A percentile compares a stretch with the other conserved stretches of the same genome.
phyloP scores from a whole-genome alignment of 441 rosid species.

The Biscutella laevigata region DNA sequence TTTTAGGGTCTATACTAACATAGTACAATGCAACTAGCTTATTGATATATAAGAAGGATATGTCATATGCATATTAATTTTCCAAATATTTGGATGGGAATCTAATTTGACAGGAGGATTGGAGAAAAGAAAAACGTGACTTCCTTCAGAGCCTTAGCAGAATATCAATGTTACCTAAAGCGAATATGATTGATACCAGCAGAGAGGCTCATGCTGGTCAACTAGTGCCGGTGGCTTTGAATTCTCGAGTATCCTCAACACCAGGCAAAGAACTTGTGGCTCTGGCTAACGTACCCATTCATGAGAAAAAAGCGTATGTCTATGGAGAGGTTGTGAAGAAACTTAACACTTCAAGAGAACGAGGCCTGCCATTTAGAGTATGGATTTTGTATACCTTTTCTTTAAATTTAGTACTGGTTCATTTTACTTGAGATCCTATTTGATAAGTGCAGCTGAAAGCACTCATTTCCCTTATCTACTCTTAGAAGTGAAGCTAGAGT shows the following conservation, averaged over 20 bases:
- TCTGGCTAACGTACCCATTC: conserved; percentile 48
- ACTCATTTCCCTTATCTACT: not conserved
- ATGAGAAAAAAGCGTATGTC: conserved; percentile 68
- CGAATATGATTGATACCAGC: conserved; percentile 41
- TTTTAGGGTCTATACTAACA: too few species aligned
- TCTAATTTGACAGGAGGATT: conserved; percentile 63
- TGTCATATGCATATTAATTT: conserved; percentile 2
- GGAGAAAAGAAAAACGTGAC: conserved; percentile 91
- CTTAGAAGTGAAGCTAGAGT: conserved; percentile 11
- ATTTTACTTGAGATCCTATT: conserved; percentile 15
- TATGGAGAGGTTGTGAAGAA: conserved; percentile 75
- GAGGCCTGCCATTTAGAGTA: conserved; percentile 71
- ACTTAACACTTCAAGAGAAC: conserved; percentile 72
- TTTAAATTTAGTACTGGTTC: not conserved
- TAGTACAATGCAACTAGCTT: too few species aligned
- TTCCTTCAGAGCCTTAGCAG: conserved; percentile 90
- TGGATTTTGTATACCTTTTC: conserved; percentile 20
- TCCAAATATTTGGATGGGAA: conserved; percentile 9
- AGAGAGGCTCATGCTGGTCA: conserved; percentile 44
- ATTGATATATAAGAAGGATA: not conserved
- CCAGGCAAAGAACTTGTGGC: conserved; percentile 56
- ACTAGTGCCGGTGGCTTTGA: conserved; percentile 43
- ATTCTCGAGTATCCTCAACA: conserved; percentile 51
- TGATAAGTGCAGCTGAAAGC: conserved; percentile 4
- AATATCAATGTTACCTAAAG: conserved; percentile 73